Percentiles rank a stretch among this genome's conserved stretches.
Conservation (phyloP, 805 yeast species). For the Helenozyma rhizophorensis region DNA sequence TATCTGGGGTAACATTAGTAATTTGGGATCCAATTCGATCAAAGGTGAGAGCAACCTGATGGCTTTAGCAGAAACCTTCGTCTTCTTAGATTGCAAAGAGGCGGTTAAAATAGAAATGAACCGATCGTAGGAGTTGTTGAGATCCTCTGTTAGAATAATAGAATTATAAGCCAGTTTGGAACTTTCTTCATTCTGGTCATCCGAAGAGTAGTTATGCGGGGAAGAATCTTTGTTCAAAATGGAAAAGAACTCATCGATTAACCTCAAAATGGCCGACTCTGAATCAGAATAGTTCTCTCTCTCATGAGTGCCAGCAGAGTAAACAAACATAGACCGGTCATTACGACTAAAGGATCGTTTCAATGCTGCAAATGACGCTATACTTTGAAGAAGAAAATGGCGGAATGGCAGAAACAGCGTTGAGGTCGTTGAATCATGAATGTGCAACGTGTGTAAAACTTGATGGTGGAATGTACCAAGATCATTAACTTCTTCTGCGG, state of each 20-base stretch:
- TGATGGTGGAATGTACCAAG: too few relatives aligned
- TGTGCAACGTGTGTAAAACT: too few relatives aligned
- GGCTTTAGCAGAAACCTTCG: conserved; percentile 47
- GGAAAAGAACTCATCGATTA: conserved; percentile 5
- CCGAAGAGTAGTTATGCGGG: too few relatives aligned
- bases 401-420: too few relatives aligned
- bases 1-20: conserved; percentile 48
- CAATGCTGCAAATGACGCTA: too few relatives aligned
- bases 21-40: conserved; percentile 46
- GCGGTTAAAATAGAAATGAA: conserved; percentile 47
- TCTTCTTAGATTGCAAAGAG: conserved; percentile 26
- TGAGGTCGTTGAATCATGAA: too few relatives aligned
- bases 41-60: conserved; percentile 57
- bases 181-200: background rate
- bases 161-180: conserved; percentile 2
- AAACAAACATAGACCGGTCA: too few relatives aligned
- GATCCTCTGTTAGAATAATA: conserved; percentile 3
- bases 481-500: too few relatives aligned
- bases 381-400: too few relatives aligned
- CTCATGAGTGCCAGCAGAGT: too few relatives aligned
- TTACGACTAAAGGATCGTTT: too few relatives aligned
- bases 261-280: background rate
- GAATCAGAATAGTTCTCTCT: too few relatives aligned
- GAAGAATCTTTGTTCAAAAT: background rate
- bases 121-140: conserved; percentile 40